Evolutionary conservation across 2,329 filamentous ascomycete genomes (phyloP).

Genomic region (Ustilaginoidea virens): DNA sequence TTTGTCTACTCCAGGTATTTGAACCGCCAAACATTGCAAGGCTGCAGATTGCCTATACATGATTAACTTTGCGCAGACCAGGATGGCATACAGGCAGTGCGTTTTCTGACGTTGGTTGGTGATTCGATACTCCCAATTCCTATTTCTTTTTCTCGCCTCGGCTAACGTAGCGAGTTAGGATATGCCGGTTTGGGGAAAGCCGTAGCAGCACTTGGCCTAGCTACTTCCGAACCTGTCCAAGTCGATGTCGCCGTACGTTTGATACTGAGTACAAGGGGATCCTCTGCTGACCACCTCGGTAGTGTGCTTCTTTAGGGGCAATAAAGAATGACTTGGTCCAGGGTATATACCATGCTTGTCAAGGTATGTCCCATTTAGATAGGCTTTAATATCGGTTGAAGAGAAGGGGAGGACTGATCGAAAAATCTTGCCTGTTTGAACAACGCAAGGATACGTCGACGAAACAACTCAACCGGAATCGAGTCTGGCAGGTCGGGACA

Average conservation of each 20-base stretch:
- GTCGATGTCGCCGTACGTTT: constrained; percentile 56
- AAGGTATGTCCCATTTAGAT: constrained; percentile 25
- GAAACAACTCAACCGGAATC: no score
- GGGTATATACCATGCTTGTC: constrained; percentile 37
- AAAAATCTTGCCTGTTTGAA: not conserved
- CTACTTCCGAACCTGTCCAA: constrained; percentile 37
- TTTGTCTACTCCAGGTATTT: constrained; percentile 78
- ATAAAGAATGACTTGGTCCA: constrained; percentile 53
- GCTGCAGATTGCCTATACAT: constrained; percentile 5
- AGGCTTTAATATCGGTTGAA: constrained; percentile 4
- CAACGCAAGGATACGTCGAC: not conserved
- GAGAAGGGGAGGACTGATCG: constrained; percentile 3
- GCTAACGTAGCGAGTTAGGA: constrained; percentile 27
- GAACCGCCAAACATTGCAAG: not conserved
- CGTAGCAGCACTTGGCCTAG: constrained; percentile 47
- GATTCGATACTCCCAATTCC: constrained; percentile 6
- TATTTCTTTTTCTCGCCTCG: constrained; percentile 1
- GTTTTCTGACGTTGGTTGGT: constrained; percentile 15
- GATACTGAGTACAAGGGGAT: no score
- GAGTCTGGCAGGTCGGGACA: not conserved
- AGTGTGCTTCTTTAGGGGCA: constrained; percentile 71
- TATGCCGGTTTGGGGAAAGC: constrained; percentile 58
- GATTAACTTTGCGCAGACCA: constrained; percentile 13
- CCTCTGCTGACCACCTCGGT: constrained; percentile 1
- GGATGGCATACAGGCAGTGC: constrained; percentile 17